Evolutionary conservation across 2,329 filamentous ascomycete genomes (phyloP).

Genomic region (Graphilbum fragrans): DNA sequence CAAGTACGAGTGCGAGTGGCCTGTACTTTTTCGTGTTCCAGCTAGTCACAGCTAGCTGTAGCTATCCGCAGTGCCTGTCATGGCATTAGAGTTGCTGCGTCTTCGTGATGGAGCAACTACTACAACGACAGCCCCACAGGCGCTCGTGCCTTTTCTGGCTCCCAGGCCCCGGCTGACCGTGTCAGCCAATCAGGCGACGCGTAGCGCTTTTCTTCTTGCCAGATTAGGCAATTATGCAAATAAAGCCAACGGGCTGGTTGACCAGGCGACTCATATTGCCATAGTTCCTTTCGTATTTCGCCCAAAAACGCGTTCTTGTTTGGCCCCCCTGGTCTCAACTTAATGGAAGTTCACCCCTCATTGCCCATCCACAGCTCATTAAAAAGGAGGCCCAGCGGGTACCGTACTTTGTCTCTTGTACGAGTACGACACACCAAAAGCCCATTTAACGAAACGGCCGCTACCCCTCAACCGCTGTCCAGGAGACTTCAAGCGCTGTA

Average conservation of each 20-base stretch:
- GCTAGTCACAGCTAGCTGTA: no score
- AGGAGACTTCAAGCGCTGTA: no score
- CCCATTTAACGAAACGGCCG: no score
- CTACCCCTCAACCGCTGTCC: no score
- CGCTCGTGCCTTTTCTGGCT: conserved; percentile 8
- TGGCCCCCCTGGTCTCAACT: conserved; percentile 6
- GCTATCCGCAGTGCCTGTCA: no score
- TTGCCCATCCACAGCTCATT: background rate
- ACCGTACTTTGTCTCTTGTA: no score
- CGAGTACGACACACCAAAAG: no score
- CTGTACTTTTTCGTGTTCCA: no score
- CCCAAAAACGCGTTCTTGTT: conserved; percentile 9
- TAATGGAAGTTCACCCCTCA: conserved; percentile 1
- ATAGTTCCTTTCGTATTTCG: background rate
- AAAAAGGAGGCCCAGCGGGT: no score
- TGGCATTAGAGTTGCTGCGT: background rate
- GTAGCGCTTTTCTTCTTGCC: conserved; percentile 5
- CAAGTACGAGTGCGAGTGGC: no score
- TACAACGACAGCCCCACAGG: conserved; percentile 3
- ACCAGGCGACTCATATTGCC: conserved; percentile 6
- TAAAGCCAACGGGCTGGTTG: conserved; percentile 7
- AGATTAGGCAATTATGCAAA: conserved; percentile 11
- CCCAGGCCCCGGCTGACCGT: conserved; percentile 3
- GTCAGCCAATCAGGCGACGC: conserved; percentile 13
- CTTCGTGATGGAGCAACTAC: conserved; percentile 7